A percentile compares a stretch with the other conserved stretches of the same genome.
Evolutionary conservation across 192 early-diverging fungal species (phyloP).

Genomic region (Podila epicladia): DNA sequence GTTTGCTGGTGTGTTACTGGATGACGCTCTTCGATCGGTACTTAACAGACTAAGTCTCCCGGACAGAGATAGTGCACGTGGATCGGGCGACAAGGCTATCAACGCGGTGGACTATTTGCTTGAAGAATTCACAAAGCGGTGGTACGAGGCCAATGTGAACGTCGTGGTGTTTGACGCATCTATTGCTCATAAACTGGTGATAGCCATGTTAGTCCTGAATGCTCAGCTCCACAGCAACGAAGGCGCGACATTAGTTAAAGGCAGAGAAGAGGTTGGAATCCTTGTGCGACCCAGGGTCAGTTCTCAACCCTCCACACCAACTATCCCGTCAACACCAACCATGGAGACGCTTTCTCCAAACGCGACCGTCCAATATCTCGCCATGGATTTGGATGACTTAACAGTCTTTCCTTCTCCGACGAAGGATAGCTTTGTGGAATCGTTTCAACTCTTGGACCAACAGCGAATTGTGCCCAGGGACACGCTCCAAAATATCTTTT

Average conservation of each 20-base stretch:
- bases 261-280: conserved; percentile 33
- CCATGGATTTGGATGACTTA: conserved; percentile 38
- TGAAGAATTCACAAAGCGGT: conserved; percentile 69
- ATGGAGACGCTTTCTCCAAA: conserved; percentile 18
- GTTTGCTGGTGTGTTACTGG: conserved; percentile 62
- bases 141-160: conserved; percentile 70
- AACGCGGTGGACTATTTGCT: conserved; percentile 60
- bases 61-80: conserved; percentile 36
- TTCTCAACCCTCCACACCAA: conserved; percentile 45
- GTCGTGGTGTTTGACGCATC: conserved; percentile 63
- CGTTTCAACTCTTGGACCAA: conserved; percentile 43
- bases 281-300: conserved; percentile 31
- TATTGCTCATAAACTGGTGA: conserved; percentile 66
- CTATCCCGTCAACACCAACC: conserved; percentile 34
- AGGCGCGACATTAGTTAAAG: conserved; percentile 32
- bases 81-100: conserved; percentile 9
- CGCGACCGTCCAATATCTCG: conserved; percentile 18
- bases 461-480: conserved; percentile 36
- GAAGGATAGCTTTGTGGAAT: conserved; percentile 42
- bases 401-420: conserved; percentile 27
- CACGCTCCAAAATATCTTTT: conserved; percentile 32
- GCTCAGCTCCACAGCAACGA: conserved; percentile 66
- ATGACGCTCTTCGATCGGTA: conserved; percentile 68
- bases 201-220: conserved; percentile 71
- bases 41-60: conserved; percentile 64